phyloP scores from a whole-genome alignment of 345 rosid genomes.

The Nasturtium officinale region DNA sequence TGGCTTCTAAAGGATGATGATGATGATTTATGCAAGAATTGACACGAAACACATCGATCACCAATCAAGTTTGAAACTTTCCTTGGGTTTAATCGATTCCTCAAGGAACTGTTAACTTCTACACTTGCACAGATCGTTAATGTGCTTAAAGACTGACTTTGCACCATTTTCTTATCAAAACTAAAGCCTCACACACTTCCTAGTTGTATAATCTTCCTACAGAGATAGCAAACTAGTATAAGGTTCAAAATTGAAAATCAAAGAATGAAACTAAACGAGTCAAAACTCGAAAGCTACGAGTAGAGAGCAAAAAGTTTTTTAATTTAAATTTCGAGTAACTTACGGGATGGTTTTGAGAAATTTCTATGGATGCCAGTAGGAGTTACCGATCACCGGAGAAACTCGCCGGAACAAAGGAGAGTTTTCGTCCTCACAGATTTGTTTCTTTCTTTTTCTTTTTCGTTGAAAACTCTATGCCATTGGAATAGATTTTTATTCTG shows the following conservation, averaged over 20 bases:
- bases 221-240: slow-evolving; percentile 9
- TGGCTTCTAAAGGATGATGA: slow-evolving; percentile 39
- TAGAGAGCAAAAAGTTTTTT: not conserved
- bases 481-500: not conserved
- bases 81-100: slow-evolving; percentile 44
- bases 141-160: slow-evolving; percentile 53
- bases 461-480: no score
- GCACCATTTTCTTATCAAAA: slow-evolving; percentile 47
- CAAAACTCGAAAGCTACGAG: not conserved
- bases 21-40: slow-evolving; percentile 41
- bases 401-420: slow-evolving; percentile 33
- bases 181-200: not conserved
- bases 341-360: not conserved
- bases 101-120: slow-evolving; percentile 51
- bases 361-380: not conserved
- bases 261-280: no score
- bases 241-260: slow-evolving; percentile 12
- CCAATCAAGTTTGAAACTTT: slow-evolving; percentile 41
- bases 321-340: not conserved
- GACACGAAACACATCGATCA: slow-evolving; percentile 47
- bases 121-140: slow-evolving; percentile 51
- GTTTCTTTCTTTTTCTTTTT: not conserved
- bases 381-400: slow-evolving; percentile 29
- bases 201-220: not conserved
- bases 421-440: slow-evolving; percentile 40